A percentile compares a stretch with the other conserved stretches of the same genome.
phyloP scores from a whole-genome alignment of 768 basidiomycete species.

The Pulveroboletus ravenelii region DNA sequence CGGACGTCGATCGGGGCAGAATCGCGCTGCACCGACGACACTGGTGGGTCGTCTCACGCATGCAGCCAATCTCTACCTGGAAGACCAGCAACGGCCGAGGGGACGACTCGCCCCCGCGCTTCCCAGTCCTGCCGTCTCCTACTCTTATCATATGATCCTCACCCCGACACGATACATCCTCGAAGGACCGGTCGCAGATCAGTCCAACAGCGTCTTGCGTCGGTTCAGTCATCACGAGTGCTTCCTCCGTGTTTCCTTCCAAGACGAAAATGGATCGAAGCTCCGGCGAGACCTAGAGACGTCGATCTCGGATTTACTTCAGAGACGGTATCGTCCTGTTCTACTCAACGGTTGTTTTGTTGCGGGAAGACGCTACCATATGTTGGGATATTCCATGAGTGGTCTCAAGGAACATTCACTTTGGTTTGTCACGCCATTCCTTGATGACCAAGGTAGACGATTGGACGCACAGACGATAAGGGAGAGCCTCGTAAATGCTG shows the following conservation, averaged over 20 bases:
- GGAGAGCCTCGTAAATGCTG: constrained; percentile 29
- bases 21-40: constrained; percentile 1
- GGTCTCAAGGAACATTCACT: constrained; percentile 47
- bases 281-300: constrained; percentile 31
- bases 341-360: constrained; percentile 34
- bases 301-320: constrained; percentile 32
- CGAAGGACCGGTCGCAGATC: constrained; percentile 37
- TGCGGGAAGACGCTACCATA: constrained; percentile 41
- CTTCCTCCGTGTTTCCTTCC: constrained; percentile 46
- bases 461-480: constrained; percentile 30
- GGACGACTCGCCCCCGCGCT: constrained; percentile 23
- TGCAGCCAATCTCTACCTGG: constrained; percentile 17
- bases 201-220: constrained; percentile 36
- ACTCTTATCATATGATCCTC: constrained; percentile 36
- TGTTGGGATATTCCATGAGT: constrained; percentile 52
- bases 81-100: constrained; percentile 23
- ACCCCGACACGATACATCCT: constrained; percentile 38
- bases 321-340: constrained; percentile 31
- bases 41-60: constrained; percentile 13
- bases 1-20: background rate
- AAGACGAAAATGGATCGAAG: constrained; percentile 41
- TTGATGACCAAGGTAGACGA: constrained; percentile 16
- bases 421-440: constrained; percentile 45
- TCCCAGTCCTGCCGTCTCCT: constrained; percentile 18
- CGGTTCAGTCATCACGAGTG: constrained; percentile 36